Conservation (phyloP, 345 rosid genomes). For the Murraya paniculata region DNA sequence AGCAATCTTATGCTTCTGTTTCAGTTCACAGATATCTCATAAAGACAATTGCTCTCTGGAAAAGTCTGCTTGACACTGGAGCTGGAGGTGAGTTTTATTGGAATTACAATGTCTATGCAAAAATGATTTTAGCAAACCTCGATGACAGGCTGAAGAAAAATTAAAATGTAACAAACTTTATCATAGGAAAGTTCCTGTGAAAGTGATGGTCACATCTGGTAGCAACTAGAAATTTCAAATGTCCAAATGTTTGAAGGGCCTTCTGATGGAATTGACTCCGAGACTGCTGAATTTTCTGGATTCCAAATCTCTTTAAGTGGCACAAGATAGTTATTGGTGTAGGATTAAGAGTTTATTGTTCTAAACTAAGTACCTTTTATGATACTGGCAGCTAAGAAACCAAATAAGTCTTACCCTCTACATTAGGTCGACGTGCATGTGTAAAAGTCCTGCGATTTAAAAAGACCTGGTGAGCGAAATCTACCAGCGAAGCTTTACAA, state of each 20-base stretch:
- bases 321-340: neutral
- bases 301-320: neutral
- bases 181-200: neutral
- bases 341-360: neutral
- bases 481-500: neutral
- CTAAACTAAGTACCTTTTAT: neutral
- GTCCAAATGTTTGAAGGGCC: neutral
- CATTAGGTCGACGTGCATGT: neutral
- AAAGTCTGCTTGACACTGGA: neutral
- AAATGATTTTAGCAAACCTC: neutral
- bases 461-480: neutral
- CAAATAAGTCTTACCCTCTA: neutral
- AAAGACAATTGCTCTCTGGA: neutral
- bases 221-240: neutral
- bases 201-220: neutral
- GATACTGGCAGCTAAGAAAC: neutral
- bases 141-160: neutral
- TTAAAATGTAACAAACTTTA: neutral
- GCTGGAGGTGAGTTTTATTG: neutral
- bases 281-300: neutral
- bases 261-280: neutral
- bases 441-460: neutral
- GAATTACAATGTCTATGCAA: neutral
- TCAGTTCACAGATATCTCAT: too few species aligned
- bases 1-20: neutral